phyloP scores from a whole-genome alignment of 2,329 filamentous ascomycete species.

The Pyrenochaeta sp. region DNA sequence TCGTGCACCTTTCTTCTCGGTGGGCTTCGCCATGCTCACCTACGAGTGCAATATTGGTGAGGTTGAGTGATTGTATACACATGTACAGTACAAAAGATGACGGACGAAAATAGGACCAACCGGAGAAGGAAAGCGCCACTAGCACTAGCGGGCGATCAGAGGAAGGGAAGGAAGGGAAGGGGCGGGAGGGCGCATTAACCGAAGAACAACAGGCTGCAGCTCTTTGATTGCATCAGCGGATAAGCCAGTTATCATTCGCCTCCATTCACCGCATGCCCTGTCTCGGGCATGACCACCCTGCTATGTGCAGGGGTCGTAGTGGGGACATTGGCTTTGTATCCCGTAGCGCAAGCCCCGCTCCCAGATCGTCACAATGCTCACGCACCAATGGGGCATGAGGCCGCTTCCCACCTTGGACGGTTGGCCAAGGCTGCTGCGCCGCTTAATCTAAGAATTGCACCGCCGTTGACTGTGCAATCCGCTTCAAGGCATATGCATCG shows the following conservation, averaged over 20 bases:
- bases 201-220: background rate
- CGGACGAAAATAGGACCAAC: background rate
- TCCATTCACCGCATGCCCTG: background rate
- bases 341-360: background rate
- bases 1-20: background rate
- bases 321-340: background rate
- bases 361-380: background rate
- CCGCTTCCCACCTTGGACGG: background rate
- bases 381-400: background rate
- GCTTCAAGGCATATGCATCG: background rate
- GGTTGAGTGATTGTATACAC: background rate
- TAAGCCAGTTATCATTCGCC: background rate
- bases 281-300: conserved; percentile 1
- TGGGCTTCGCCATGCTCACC: background rate
- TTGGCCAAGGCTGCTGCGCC: background rate
- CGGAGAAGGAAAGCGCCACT: conserved; percentile 2
- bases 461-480: background rate
- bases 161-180: background rate
- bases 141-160: conserved; percentile 3
- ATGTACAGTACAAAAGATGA: background rate
- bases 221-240: background rate
- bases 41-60: background rate
- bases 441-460: background rate
- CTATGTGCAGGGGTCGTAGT: background rate
- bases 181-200: background rate